A percentile compares a stretch with the other conserved stretches of the same genome.
phyloP scores from a whole-genome alignment of 2,329 filamentous ascomycete species.

The Xylaria sp. region DNA sequence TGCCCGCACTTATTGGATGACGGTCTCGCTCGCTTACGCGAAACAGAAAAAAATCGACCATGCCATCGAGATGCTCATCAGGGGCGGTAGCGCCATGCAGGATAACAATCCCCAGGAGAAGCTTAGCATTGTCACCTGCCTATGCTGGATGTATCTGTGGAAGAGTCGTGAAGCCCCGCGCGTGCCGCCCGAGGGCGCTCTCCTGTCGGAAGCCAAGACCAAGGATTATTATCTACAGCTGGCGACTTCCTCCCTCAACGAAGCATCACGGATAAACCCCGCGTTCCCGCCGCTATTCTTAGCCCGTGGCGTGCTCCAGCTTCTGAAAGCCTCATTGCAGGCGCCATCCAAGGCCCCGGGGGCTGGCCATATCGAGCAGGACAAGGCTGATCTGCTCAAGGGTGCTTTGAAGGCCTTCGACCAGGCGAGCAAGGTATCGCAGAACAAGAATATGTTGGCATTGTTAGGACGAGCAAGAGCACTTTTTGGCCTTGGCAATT shows the following conservation, averaged over 20 bases:
- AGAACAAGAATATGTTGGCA: constrained; percentile 88
- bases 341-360: constrained; percentile 69
- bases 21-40: constrained; percentile 93
- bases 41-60: constrained; percentile 94
- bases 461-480: constrained; percentile 87
- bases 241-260: constrained; percentile 90
- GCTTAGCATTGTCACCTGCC: constrained; percentile 78
- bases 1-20: constrained; percentile 94
- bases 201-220: constrained; percentile 75
- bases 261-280: constrained; percentile 91
- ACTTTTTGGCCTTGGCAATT: constrained; percentile 84
- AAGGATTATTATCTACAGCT: constrained; percentile 92
- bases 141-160: constrained; percentile 90
- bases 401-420: constrained; percentile 92
- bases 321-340: constrained; percentile 85
- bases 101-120: constrained; percentile 77
- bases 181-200: constrained; percentile 62
- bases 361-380: constrained; percentile 67
- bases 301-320: constrained; percentile 84
- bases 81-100: constrained; percentile 73
- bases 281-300: constrained; percentile 89
- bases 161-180: constrained; percentile 81
- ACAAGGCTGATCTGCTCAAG: constrained; percentile 77
- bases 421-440: constrained; percentile 83
- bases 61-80: constrained; percentile 72